Conservation (phyloP, 257 asterid species). For the Oldenlandia corymbosa region DNA sequence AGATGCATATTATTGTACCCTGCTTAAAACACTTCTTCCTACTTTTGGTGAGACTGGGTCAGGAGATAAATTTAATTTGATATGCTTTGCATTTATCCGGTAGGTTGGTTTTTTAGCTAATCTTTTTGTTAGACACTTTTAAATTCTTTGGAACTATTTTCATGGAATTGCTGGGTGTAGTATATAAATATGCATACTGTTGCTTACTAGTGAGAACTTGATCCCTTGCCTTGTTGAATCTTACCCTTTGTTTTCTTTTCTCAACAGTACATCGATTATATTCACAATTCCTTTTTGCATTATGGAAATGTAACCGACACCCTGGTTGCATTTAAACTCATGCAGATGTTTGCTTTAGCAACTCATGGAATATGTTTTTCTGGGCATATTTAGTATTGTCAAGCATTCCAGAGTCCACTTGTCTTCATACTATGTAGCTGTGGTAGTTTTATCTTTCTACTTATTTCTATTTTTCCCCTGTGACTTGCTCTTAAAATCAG, state of each 20-base stretch:
- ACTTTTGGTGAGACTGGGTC: neutral
- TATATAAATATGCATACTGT: neutral
- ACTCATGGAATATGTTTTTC: too few relatives aligned
- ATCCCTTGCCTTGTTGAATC: neutral
- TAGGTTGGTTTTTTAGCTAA: too few relatives aligned
- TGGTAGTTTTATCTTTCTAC: too few relatives aligned
- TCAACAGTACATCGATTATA: neutral
- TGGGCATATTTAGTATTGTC: too few relatives aligned
- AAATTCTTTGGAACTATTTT: neutral
- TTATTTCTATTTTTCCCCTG: too few relatives aligned
- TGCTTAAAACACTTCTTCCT: too few relatives aligned
- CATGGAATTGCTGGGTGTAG: neutral
- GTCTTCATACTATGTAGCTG: neutral
- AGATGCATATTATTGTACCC: neutral
- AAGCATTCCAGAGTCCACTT: neutral
- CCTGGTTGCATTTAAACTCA: neutral
- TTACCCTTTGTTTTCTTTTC: neutral
- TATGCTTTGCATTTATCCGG: too few relatives aligned
- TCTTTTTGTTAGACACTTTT: neutral
- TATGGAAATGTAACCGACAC: neutral
- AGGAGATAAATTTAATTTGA: too few relatives aligned
- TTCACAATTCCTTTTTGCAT: neutral
- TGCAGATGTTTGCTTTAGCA: neutral
- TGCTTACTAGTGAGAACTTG: neutral
- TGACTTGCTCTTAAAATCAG: slow-evolving; percentile 27